Evolutionary conservation across 2,329 filamentous ascomycete species (phyloP).

Genomic region (Cladosporium sp.): DNA sequence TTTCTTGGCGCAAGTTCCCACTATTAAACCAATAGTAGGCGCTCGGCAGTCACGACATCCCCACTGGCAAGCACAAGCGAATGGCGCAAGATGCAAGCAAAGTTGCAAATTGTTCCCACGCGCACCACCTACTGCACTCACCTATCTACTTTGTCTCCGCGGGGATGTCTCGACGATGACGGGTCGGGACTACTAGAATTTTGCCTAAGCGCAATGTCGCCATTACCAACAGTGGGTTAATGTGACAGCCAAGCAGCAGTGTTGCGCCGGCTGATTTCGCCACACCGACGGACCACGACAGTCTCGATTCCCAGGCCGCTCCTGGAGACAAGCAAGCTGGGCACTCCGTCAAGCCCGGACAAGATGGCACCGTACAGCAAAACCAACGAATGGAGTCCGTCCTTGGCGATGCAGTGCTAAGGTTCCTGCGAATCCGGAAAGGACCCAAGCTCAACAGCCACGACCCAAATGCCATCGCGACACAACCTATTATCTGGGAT

Average conservation of each 20-base stretch:
- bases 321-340: not conserved
- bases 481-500: slow-evolving; percentile 1
- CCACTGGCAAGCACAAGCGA: not conserved
- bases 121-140: not conserved
- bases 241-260: not conserved
- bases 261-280: not conserved
- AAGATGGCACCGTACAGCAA: not conserved
- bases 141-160: not conserved
- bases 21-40: not conserved
- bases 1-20: not conserved
- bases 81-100: not conserved
- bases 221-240: not conserved
- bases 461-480: slow-evolving; percentile 4
- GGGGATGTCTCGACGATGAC: not conserved
- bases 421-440: not conserved
- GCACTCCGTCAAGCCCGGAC: not conserved
- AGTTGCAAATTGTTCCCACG: not conserved
- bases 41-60: not conserved
- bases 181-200: not conserved
- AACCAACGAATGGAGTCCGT: not conserved
- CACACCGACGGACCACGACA: not conserved
- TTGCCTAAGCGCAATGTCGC: not conserved
- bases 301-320: not conserved
- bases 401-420: not conserved
- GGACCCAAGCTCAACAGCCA: not conserved